Evolutionary conservation across 2,329 filamentous ascomycete species (phyloP), one percentile per base, ranked within the genome.

Genomic region (Chaetoscypha palmicola): DNA sequence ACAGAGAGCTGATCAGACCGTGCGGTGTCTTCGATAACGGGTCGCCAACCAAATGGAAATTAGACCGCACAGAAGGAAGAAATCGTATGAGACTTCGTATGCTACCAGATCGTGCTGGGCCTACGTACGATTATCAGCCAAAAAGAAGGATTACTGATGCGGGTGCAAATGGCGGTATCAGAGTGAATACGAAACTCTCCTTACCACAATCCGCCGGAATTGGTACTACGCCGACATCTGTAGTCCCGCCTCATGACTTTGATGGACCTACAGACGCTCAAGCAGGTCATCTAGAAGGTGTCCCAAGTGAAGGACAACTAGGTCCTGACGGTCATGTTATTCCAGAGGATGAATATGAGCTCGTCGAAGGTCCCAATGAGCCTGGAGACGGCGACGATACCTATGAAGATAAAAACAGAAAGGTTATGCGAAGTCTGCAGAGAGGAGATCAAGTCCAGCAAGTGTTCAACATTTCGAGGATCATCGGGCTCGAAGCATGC

Each of bases 351-450:
- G 94, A 94, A 53, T 98, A 95, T 59, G 92, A 98, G 65, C 79
- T 98, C 53, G 83, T 98, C 5, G 90, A 97, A 48, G 91, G 96
- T 49, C 90, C 91, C 0, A 89, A 89, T 57, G 85, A 91, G 79
- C 84, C 31, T n/a, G 77, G 86, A 20, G 88, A 92, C 35, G 72
- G 67, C 1, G 77, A 81, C 11, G 79, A 83, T 53, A 83, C 81
- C 1, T 94, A 94, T 50, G 94, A 98, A 64, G 94, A 98, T 64
- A 97, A 96, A 69, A 97, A 98, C 59, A 79, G 94, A 34, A 96
- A 96, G 64, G 91, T 98, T 34, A 94, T 97, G 88, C 79, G 92
- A 40, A 91, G 88, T 51, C 72, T 98, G 9, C 84, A 95, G 55
- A 83, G 85, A 10, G 89, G 90, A 4, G 92, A 98, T 58, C 79